Base-by-base conservation (phyloP, 208 protist genomes). In the Trypanosoma mega region DNA sequence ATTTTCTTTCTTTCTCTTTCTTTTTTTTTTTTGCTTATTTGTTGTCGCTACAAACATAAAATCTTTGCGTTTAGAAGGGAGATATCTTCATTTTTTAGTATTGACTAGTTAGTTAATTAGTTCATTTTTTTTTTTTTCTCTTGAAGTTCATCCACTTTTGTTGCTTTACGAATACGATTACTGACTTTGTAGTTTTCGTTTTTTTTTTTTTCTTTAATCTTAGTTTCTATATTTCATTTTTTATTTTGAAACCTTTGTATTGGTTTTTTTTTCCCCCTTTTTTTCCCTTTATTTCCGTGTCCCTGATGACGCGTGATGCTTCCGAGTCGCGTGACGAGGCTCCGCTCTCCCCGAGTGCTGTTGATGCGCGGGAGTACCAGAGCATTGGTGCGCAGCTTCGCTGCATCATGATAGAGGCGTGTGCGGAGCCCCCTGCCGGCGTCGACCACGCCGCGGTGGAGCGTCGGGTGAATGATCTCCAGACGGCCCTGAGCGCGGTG, bases 351-450 rank as follows among this genome's bases (percentile, higher is more conserved):
- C n/a, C n/a, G n/a, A n/a, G n/a, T n/a, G n/a, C n/a, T n/a, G n/a
- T n/a, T n/a, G n/a, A n/a, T n/a, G n/a, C n/a, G 21, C 54, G 66
- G 1, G 72, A 80, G 36, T 90, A 83, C 39, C 59, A 59, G 30
- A 59, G 54, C 8, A 85, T 86, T 51, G 74, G 75, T 0, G 70
- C 68, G 2, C 84, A 94, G 64, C 63, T 94, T 27, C 66, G 78
- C 24, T 74, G 71, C 11, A 63, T 92, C 18, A 49, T 94, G 24
- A 63, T 75, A 5, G 76, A 78, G 14, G 85, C 84, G 0, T 80
- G 76, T n/a, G 62, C 63, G 16, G 73, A 90, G 23, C 66, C 72
- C 8, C 88, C 84, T 2, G 37, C 39, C 0, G 78, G 76, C 12
- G 78, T 85, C n/a, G 51, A 74, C 44, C 68, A 55, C 0, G 57